Percentiles rank a stretch among this genome's conserved stretches.
phyloP scores from a whole-genome alignment of 352 stramenopile genomes.

The Phytophthora pluvialis region DNA sequence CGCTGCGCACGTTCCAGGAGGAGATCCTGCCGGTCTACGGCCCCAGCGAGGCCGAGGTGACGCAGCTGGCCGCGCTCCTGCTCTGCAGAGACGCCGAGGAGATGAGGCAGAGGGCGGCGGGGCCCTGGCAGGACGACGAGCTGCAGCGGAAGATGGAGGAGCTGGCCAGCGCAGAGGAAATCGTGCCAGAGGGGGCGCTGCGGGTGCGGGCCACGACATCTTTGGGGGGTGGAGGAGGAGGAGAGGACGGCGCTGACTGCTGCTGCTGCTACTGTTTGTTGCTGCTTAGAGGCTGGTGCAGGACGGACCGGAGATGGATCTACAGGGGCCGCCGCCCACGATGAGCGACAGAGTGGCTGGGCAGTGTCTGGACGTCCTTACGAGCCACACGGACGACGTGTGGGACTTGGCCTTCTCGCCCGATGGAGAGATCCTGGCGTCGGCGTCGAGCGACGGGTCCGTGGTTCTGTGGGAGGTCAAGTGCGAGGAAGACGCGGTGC shows the following conservation, averaged over 20 bases:
- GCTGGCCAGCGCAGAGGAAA: conserved; percentile 70
- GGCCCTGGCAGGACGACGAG: conserved; percentile 56
- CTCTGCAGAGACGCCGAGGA: conserved; percentile 55
- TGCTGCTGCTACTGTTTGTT: neutral
- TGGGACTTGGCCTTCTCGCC: conserved; percentile 82
- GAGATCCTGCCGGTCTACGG: conserved; percentile 61
- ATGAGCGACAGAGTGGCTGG: conserved; percentile 29
- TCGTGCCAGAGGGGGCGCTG: conserved; percentile 65
- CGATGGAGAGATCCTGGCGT: conserved; percentile 77
- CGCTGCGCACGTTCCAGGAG: conserved; percentile 68
- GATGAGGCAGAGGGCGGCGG: conserved; percentile 39
- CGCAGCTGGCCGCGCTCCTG: conserved; percentile 61
- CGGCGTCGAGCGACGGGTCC: conserved; percentile 74
- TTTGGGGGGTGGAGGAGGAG: neutral
- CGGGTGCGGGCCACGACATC: conserved; percentile 39
- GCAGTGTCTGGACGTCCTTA: conserved; percentile 50
- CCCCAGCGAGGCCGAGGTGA: conserved; percentile 55
- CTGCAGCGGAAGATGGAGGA: conserved; percentile 55
- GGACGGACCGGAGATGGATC: conserved; percentile 27
- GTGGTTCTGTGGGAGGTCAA: conserved; percentile 78
- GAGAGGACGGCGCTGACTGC: neutral
- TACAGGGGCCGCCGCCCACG: conserved; percentile 18
- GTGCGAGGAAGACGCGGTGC: conserved; percentile 20
- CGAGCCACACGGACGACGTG: conserved; percentile 62
- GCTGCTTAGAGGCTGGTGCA: conserved; percentile 50